Evolutionary conservation across 106 monocot genomes (phyloP).

Genomic region (Allium cepa): DNA sequence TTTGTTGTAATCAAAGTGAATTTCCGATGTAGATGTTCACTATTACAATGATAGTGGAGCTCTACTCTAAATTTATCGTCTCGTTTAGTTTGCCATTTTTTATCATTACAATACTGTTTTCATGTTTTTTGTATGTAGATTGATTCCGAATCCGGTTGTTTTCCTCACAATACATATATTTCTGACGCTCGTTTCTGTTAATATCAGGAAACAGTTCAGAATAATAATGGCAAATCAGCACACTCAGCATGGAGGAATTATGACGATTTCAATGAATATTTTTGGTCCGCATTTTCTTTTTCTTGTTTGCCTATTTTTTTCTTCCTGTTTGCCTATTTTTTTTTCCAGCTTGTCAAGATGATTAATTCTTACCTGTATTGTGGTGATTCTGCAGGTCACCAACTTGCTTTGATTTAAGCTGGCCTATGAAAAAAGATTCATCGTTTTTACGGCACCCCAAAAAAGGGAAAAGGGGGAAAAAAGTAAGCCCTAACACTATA

Average conservation of each 20-base stretch:
- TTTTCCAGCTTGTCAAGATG: too few species aligned
- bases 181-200: background rate
- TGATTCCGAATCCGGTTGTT: too few species aligned
- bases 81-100: too few species aligned
- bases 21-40: too few species aligned
- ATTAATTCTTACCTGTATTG: constrained; percentile 10
- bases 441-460: constrained; percentile 64
- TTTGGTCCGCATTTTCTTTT: constrained; percentile 47
- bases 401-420: constrained; percentile 63
- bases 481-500: too few species aligned
- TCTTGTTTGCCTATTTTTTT: background rate
- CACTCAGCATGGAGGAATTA: constrained; percentile 98
- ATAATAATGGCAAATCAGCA: constrained; percentile 81
- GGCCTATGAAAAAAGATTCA: constrained; percentile 71
- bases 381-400: constrained; percentile 48
- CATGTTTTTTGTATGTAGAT: too few species aligned
- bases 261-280: constrained; percentile 99
- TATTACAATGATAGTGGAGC: too few species aligned
- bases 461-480: constrained; percentile 45
- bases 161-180: too few species aligned
- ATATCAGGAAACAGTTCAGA: constrained; percentile 63
- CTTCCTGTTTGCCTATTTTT: background rate
- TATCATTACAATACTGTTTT: too few species aligned
- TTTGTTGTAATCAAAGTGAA: too few species aligned
- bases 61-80: too few species aligned